These are phyloP conservation scores for Macrolepiota dolichaula DNA, from an alignment of 768 basidiomycete species.

Conservation along the genomic window DNA sequence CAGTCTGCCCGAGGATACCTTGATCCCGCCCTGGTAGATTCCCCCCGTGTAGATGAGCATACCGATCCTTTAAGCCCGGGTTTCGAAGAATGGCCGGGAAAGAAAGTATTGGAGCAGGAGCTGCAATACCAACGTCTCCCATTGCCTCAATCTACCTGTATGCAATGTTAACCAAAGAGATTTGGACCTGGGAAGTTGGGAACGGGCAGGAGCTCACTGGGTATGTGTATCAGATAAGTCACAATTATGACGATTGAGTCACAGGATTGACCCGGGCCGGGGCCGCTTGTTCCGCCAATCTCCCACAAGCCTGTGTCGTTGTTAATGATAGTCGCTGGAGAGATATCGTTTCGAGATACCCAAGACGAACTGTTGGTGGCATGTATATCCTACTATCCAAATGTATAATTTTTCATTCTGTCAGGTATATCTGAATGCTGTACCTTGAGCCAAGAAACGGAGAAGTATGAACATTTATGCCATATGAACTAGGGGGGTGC, in stretches of 20 bases:
- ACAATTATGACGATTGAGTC: neutral
- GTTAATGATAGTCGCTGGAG: too few species aligned
- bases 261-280: neutral
- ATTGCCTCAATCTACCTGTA: neutral
- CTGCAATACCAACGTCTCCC: neutral
- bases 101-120: slow-evolving; percentile 51
- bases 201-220: neutral
- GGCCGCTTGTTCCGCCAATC: too few species aligned
- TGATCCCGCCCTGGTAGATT: slow-evolving; percentile 13
- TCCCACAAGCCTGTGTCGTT: too few species aligned
- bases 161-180: neutral
- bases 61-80: slow-evolving; percentile 48
- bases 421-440: too few species aligned
- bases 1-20: neutral
- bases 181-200: neutral
- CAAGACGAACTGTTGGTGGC: too few species aligned
- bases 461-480: too few species aligned
- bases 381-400: too few species aligned
- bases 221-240: too few species aligned
- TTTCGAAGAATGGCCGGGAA: slow-evolving; percentile 71
- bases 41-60: slow-evolving; percentile 44
- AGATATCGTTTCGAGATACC: too few species aligned
- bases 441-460: too few species aligned
- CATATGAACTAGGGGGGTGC: too few species aligned
- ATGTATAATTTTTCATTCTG: too few species aligned